Conservation (phyloP, 805 yeast species). For the Millerozyma acaciae region DNA sequence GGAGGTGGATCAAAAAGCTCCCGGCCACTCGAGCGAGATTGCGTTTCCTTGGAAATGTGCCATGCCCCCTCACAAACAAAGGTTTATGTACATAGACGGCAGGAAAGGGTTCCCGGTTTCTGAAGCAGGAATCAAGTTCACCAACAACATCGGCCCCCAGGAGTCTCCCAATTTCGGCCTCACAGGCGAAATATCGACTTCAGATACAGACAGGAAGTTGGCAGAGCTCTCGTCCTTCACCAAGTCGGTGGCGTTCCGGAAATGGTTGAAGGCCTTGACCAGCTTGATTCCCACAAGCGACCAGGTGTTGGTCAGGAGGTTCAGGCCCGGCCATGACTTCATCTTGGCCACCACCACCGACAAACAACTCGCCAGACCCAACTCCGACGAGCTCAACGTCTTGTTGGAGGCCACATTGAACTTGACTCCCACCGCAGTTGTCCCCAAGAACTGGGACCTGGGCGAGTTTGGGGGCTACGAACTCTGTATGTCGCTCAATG, state of each 20-base stretch:
- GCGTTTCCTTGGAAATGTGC: slow-evolving; percentile 83
- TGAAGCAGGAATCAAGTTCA: slow-evolving; percentile 27
- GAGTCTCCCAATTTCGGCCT: slow-evolving; percentile 56
- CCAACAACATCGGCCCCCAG: slow-evolving; percentile 39
- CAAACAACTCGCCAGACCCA: slow-evolving; percentile 29
- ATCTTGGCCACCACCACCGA: slow-evolving; percentile 76
- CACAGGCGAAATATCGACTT: slow-evolving; percentile 5
- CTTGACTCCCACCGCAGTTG: slow-evolving; percentile 62
- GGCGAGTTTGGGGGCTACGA: slow-evolving; percentile 97
- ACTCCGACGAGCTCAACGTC: slow-evolving; percentile 36
- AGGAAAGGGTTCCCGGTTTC: slow-evolving; percentile 31
- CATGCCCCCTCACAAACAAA: slow-evolving; percentile 89
- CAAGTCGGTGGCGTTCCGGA: slow-evolving; percentile 57
- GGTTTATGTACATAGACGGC: slow-evolving; percentile 81
- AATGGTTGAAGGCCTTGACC: slow-evolving; percentile 66
- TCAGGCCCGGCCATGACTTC: slow-evolving; percentile 93
- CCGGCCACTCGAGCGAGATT: slow-evolving; percentile 53
- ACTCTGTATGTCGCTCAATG: slow-evolving; percentile 70
- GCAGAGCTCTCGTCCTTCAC: slow-evolving; percentile 56
- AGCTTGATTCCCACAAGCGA: slow-evolving; percentile 59
- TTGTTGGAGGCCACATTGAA: slow-evolving; percentile 76
- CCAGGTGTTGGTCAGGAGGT: slow-evolving; percentile 72
- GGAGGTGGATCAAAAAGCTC: slow-evolving; percentile 63
- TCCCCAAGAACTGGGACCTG: slow-evolving; percentile 70
- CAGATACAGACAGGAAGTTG: slow-evolving; percentile 37